A percentile compares a stretch with the other conserved stretches of the same genome.
These are phyloP conservation scores for Tephrocybe sp. DNA, from an alignment of 768 basidiomycete species.

Conservation along the genomic window DNA sequence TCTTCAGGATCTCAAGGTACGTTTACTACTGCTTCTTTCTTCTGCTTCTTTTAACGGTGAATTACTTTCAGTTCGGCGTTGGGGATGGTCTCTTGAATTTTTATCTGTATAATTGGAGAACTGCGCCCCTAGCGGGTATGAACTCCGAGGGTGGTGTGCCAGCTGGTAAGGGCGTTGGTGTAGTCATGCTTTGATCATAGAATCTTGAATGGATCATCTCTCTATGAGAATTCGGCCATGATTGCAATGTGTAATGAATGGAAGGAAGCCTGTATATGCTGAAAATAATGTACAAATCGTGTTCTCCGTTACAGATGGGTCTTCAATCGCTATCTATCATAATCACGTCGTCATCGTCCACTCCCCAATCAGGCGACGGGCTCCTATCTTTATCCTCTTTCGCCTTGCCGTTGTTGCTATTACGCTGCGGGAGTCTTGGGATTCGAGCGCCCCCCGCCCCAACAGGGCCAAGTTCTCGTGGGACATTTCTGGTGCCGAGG, in stretches of 20 bases:
- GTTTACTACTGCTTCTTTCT: conserved; percentile 13
- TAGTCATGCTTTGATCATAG: conserved; percentile 82
- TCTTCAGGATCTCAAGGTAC: conserved; percentile 80
- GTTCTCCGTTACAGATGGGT: not conserved
- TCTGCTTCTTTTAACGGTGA: not conserved
- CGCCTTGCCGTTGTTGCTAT: conserved; percentile 28
- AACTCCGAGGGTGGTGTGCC: conserved; percentile 45
- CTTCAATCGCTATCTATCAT: conserved; percentile 79
- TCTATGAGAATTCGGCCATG: too few relatives aligned
- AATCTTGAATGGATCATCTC: not conserved
- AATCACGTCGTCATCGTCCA: conserved; percentile 83
- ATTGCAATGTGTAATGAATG: too few relatives aligned
- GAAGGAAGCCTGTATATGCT: not conserved
- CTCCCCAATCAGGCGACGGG: conserved; percentile 79
- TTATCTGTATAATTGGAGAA: conserved; percentile 96
- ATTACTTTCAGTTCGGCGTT: conserved; percentile 70
- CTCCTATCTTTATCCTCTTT: conserved; percentile 49
- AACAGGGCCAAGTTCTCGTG: conserved; percentile 40
- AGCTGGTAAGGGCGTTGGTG: conserved; percentile 83
- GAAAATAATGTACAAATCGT: conserved; percentile 18
- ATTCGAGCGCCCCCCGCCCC: conserved; percentile 58
- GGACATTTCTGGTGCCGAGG: conserved; percentile 40
- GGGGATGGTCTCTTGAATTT: conserved; percentile 92
- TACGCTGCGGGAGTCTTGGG: conserved; percentile 43
- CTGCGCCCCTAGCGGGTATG: conserved; percentile 74